Evolutionary conservation across 768 basidiomycete genomes (phyloP), one percentile per base, ranked within the genome.

Genomic region (Vararia minispora): DNA sequence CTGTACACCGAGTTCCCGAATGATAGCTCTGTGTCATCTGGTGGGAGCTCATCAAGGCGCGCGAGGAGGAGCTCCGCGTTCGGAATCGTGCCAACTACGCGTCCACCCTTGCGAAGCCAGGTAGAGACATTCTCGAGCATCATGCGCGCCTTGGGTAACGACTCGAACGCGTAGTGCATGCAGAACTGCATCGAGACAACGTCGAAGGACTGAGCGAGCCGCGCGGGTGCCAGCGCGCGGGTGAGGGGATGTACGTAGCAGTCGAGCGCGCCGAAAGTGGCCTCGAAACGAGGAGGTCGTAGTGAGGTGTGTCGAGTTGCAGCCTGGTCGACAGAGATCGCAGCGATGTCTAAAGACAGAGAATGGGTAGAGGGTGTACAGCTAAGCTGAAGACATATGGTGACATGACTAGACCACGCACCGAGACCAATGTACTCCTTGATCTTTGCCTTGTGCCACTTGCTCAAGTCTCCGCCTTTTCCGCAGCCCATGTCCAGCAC

Each of bases 81-180:
- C 2, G 95, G 91, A 41, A 95, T 84, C 1, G 95, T 99, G n/a
- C 95, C 95, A 37, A 99, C 74, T 52, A 97, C 95, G n/a, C 80
- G 62, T 4, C 95, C 95, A 18, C 92, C 94, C 20, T 69, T 65
- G 22, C 84, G 66, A 31, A 99, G 65, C 68, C 81, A 79, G 32
- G 70, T 61, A 40, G 76, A 74, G 22, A 91, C 92, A 55, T 99
- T 99, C 26, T 77, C 71, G 23, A 99, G 74, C 95, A 99, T 95
- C 56, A 76, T 81, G 23, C 87, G 72, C 18, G 79, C 85, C 55
- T 95, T 95, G 42, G 72, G 65, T 22, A 76, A 72, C n/a, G 72
- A 82, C 58, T 98, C 91, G 56, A 99, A 98, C 6, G 95, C 95
- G 54, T 99, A 98, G 58, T 99, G 95, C 87, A 99, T 97, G 60